Conservation (phyloP, 108 stramenopile genomes). For the Conticribra weissflogii region DNA sequence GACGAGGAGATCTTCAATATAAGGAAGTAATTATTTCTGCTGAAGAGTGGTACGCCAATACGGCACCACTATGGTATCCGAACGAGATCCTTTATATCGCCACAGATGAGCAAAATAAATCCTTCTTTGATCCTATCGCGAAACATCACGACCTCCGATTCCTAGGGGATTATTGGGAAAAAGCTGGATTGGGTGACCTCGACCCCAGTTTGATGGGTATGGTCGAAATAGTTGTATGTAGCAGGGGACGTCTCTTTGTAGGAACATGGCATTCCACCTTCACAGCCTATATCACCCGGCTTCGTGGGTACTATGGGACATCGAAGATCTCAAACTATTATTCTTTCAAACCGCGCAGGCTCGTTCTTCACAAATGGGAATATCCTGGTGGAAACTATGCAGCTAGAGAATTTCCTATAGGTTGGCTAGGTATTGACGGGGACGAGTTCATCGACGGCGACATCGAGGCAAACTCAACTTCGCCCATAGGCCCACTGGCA, state of each 20-base stretch:
- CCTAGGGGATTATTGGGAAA: constrained; percentile 75
- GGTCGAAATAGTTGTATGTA: constrained; percentile 90
- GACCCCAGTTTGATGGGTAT: constrained; percentile 91
- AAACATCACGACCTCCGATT: constrained; percentile 72
- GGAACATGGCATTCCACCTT: constrained; percentile 97
- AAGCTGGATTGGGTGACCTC: constrained; percentile 61
- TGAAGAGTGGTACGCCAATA: constrained; percentile 71
- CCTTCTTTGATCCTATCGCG: constrained; percentile 85
- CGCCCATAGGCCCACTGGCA: constrained; percentile 31
- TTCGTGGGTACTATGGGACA: constrained; percentile 82
- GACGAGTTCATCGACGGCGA: constrained; percentile 44
- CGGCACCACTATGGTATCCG: constrained; percentile 25
- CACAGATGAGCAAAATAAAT: constrained; percentile 84
- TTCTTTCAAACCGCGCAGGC: constrained; percentile 52
- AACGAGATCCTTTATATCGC: constrained; percentile 70
- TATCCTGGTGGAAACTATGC: constrained; percentile 58
- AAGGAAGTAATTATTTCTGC: constrained; percentile 77
- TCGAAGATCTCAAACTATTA: constrained; percentile 76
- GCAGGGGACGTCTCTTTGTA: constrained; percentile 83
- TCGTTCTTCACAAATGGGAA: constrained; percentile 59
- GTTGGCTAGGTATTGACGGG: constrained; percentile 81
- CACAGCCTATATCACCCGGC: constrained; percentile 88
- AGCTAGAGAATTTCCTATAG: constrained; percentile 76
- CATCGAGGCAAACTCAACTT: constrained; percentile 40
- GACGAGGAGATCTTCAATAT: constrained; percentile 87